These are phyloP conservation scores for Populus euphratica DNA, from an alignment of 345 rosid genomes.

Conservation along the genomic window DNA sequence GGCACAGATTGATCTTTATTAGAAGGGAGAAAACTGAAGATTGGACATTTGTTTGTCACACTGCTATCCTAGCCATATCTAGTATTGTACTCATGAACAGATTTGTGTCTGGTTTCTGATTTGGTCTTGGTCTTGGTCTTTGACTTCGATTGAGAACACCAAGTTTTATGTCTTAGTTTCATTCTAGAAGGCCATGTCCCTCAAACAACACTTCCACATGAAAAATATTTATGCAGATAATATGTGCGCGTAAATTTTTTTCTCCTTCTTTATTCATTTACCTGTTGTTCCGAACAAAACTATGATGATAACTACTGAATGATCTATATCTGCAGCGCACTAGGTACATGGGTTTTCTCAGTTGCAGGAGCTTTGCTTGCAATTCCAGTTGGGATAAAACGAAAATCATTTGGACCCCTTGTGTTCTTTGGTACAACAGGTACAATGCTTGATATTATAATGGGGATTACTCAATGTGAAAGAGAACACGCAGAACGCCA, in stretches of 20 bases:
- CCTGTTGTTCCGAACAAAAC: not conserved
- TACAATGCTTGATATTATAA: conserved; percentile 88
- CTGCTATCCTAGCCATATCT: not conserved
- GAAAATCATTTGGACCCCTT: conserved; percentile 81
- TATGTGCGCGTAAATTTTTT: too few species aligned
- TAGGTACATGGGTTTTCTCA: conserved; percentile 96
- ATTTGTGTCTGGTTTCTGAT: not conserved
- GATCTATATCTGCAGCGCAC: conserved; percentile 51
- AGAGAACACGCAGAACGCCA: conserved; percentile 98
- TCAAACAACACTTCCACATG: not conserved
- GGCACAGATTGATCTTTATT: not conserved
- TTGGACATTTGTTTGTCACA: not conserved
- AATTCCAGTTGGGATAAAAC: conserved; percentile 85
- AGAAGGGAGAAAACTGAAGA: not conserved
- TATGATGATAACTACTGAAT: not conserved
- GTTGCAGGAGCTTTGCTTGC: conserved; percentile 81
- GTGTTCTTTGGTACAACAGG: conserved; percentile 97
- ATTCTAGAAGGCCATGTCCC: not conserved
- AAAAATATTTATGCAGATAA: not conserved
- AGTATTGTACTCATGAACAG: not conserved
- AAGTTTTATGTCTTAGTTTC: not conserved
- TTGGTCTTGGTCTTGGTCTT: not conserved
- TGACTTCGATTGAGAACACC: not conserved
- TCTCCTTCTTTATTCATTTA: not conserved
- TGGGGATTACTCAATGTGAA: conserved; percentile 83